Evolutionary conservation across 208 protist genomes (phyloP).

Genomic region (Acanthamoeba divionensis): DNA sequence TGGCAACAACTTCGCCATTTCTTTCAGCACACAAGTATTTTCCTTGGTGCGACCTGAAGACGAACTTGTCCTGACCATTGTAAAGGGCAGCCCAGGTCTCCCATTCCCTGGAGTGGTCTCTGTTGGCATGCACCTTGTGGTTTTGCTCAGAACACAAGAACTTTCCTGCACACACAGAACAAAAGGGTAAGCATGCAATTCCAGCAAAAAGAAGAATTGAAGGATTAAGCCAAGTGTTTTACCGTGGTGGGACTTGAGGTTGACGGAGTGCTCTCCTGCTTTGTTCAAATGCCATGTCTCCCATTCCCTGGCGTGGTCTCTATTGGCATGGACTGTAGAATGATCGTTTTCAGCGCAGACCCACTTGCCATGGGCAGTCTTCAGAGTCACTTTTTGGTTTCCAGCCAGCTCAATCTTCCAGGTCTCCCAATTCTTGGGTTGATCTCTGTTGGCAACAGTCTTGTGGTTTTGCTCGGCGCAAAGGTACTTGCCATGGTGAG

Average conservation of each 20-base stretch:
- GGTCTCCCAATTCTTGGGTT: slow-evolving; percentile 11
- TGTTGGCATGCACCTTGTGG: not conserved
- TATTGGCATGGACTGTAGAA: too few relatives aligned
- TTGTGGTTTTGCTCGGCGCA: not conserved
- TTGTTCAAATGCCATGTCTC: too few relatives aligned
- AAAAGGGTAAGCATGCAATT: not conserved
- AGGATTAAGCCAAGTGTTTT: not conserved
- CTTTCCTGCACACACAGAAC: not conserved
- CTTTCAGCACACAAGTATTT: slow-evolving; percentile 45
- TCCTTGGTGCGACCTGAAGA: slow-evolving; percentile 3
- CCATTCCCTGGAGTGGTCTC: not conserved
- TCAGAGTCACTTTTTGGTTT: not conserved
- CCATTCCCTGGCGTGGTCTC: too few relatives aligned
- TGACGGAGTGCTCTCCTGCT: too few relatives aligned
- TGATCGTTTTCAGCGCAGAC: not conserved
- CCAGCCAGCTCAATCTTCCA: not conserved
- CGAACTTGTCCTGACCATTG: not conserved
- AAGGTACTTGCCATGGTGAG: not conserved
- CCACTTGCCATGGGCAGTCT: slow-evolving; percentile 7
- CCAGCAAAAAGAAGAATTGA: not conserved
- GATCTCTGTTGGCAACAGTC: not conserved
- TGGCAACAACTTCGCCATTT: slow-evolving; percentile 17
- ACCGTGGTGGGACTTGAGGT: too few relatives aligned
- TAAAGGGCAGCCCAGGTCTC: not conserved
- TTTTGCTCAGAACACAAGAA: not conserved